Base-by-base conservation (phyloP, 345 rosid species). In the Conringia planisiliqua region DNA sequence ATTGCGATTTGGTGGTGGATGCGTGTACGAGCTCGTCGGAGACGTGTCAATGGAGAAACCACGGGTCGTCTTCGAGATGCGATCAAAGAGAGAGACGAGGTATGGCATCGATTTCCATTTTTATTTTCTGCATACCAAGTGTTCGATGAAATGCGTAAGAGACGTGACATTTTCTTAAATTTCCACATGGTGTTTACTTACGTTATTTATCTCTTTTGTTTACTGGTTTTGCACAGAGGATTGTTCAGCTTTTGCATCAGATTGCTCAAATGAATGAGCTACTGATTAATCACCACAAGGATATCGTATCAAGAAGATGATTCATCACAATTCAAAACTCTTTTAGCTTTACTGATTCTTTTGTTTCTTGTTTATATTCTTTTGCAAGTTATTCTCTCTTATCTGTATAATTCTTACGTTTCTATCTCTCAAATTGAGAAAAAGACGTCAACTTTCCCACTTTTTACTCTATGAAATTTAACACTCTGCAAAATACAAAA, bases 191-290 rank as follows among this genome's bases (percentile, higher is more conserved):
- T 46, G 3, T 12, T 71, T 72, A 78, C 73, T 77, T 57, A 35
- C 18, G 42, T 42, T 51, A 5, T 10, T n/a, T 14, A 1, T 6
- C 0, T 5, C 5, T 39, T 14, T 54, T 48, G 6, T 20, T 24
- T 67, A 9, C 0, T 50, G 18, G 4, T 61, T 48, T 22, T 65
- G 50, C n/a, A 30, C 86, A 86, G 93, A 82, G 78, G 76, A 86
- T 88, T 50, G 48, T 65, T 50, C 69, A 80, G 79, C 85, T 88
- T 1, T 66, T 86, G 76, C 79, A 79, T 52, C 88, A 88, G 60
- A 81, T 88, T 27, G 90, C 83, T 67, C 78, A 85, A 62, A 82
- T 85, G 84, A 88, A 88, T 66, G 83, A 86, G 71, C 67, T 81
- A 64, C 73, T 85, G 11, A 10, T 88, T n/a, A 75, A 66, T 6